These are phyloP conservation scores for Acer saccharum DNA, from an alignment of 345 rosid species.

Conservation along the genomic window DNA sequence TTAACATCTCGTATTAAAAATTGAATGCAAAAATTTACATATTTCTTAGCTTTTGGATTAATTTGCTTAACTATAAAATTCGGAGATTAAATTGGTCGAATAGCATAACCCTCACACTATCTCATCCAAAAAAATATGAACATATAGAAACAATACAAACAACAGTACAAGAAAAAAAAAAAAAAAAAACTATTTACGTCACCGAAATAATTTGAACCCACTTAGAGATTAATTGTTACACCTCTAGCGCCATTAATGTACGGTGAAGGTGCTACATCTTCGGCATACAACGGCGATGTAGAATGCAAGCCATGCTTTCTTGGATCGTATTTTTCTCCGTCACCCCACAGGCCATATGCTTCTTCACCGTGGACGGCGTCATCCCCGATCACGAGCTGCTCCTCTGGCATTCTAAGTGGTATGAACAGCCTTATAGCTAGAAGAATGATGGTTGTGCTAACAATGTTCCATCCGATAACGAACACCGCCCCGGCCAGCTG, in stretches of 20 bases:
- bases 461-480: slow-evolving; percentile 66
- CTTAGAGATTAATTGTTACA: slow-evolving; percentile 66
- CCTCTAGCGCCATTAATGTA: slow-evolving; percentile 68
- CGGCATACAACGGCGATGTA: slow-evolving; percentile 23
- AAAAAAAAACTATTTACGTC: slow-evolving; percentile 12
- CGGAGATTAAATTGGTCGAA: too few species aligned
- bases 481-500: slow-evolving; percentile 79
- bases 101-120: background rate
- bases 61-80: too few species aligned
- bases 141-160: background rate
- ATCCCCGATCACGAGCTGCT: slow-evolving; percentile 76
- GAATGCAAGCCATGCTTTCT: slow-evolving; percentile 48
- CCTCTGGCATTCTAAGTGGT: slow-evolving; percentile 84
- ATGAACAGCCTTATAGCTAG: slow-evolving; percentile 57
- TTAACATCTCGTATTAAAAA: too few species aligned
- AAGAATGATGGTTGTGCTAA: slow-evolving; percentile 61
- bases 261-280: slow-evolving; percentile 46
- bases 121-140: background rate
- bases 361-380: slow-evolving; percentile 97
- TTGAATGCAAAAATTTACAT: too few species aligned
- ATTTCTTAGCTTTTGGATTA: too few species aligned
- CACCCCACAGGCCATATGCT: slow-evolving; percentile 98
- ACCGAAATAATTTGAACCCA: background rate
- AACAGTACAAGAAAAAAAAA: too few species aligned
- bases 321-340: slow-evolving; percentile 86